Conservation (phyloP, 2,329 filamentous ascomycete species). For the Pezicula rhizophila region DNA sequence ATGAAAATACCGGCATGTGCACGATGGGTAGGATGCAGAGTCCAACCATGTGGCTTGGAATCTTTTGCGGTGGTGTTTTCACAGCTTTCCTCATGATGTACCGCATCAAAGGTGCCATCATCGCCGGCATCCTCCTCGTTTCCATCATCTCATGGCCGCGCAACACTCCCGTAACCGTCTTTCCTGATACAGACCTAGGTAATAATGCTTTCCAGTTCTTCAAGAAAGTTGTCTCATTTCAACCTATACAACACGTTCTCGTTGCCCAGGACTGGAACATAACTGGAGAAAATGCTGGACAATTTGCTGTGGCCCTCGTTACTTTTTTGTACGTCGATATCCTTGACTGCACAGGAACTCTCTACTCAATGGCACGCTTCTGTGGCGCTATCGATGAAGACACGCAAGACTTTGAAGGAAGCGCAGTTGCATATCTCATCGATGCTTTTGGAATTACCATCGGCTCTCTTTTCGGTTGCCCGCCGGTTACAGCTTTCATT, state of each 20-base stretch:
- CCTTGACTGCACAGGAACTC: slow-evolving; percentile 76
- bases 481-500: slow-evolving; percentile 81
- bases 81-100: slow-evolving; percentile 80
- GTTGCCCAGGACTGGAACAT: slow-evolving; percentile 71
- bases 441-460: slow-evolving; percentile 77
- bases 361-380: slow-evolving; percentile 87
- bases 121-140: slow-evolving; percentile 75
- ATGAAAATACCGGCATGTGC: slow-evolving; percentile 48
- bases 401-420: slow-evolving; percentile 84
- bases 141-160: slow-evolving; percentile 87
- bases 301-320: slow-evolving; percentile 78
- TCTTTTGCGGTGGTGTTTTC: slow-evolving; percentile 78
- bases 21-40: slow-evolving; percentile 70
- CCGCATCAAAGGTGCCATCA: slow-evolving; percentile 80
- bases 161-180: slow-evolving; percentile 69
- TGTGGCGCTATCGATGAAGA: slow-evolving; percentile 72
- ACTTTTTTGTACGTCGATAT: slow-evolving; percentile 91
- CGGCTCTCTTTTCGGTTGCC: slow-evolving; percentile 68
- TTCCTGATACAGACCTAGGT: slow-evolving; percentile 66
- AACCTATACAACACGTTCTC: slow-evolving; percentile 64
- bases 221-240: slow-evolving; percentile 80
- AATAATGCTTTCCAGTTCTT: slow-evolving; percentile 77
- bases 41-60: slow-evolving; percentile 80
- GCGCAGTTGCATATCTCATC: slow-evolving; percentile 75
- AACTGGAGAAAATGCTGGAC: slow-evolving; percentile 53